Evolutionary conservation across 805 yeast species (phyloP).

Genomic region (Blastobotrys americana): DNA sequence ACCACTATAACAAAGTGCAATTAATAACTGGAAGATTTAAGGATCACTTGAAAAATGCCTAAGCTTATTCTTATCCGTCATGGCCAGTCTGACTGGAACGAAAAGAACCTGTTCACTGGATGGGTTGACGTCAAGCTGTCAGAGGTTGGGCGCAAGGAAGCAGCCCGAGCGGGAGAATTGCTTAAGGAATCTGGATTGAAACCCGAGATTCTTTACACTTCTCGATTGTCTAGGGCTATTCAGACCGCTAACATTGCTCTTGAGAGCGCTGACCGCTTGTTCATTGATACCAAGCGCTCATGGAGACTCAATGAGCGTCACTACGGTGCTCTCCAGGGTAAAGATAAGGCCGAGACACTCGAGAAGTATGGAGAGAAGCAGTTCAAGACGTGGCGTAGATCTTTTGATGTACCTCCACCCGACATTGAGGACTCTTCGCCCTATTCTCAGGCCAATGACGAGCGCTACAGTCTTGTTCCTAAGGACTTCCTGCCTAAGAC

Average conservation of each 20-base stretch:
- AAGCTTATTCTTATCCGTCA: slow-evolving; percentile 91
- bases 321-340: slow-evolving; percentile 98
- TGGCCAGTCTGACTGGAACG: slow-evolving; percentile 99
- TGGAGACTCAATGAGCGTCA: slow-evolving; percentile 99
- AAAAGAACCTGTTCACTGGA: slow-evolving; percentile 95
- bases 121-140: slow-evolving; percentile 94
- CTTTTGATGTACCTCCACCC: slow-evolving; percentile 96
- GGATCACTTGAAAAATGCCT: too few species aligned
- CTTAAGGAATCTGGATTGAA: slow-evolving; percentile 76
- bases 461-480: slow-evolving; percentile 77
- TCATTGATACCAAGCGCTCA: slow-evolving; percentile 85
- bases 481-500: slow-evolving; percentile 85
- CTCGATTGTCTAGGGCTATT: slow-evolving; percentile 87
- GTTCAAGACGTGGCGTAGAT: slow-evolving; percentile 97
- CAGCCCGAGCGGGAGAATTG: slow-evolving; percentile 86
- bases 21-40: too few species aligned
- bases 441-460: slow-evolving; percentile 80
- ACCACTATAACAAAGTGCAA: too few species aligned
- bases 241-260: slow-evolving; percentile 95
- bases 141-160: slow-evolving; percentile 81
- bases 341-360: slow-evolving; percentile 91
- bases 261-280: slow-evolving; percentile 79
- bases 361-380: slow-evolving; percentile 82
- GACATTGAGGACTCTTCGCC: slow-evolving; percentile 65
- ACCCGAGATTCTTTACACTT: slow-evolving; percentile 87